Percentiles rank a stretch among this genome's conserved stretches.
Evolutionary conservation across 768 basidiomycete species (phyloP).

Genomic region (Agrocybe pediades): DNA sequence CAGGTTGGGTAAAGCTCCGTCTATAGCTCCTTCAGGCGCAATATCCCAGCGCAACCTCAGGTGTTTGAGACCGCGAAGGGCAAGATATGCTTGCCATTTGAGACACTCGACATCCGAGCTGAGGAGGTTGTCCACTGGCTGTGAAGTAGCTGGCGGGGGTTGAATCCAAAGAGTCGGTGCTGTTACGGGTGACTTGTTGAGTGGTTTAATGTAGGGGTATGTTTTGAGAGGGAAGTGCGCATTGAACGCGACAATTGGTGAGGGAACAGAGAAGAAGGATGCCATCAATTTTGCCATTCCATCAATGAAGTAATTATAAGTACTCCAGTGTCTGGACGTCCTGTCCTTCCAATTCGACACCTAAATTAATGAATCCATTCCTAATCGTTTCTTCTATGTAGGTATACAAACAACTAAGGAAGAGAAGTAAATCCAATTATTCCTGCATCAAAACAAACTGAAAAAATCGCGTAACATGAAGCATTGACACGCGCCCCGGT

Average conservation of each 20-base stretch:
- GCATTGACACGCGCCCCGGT: no score
- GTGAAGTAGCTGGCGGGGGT: slow-evolving; percentile 38
- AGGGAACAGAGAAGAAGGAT: slow-evolving; percentile 25
- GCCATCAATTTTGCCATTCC: slow-evolving; percentile 19
- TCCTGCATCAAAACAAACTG: no score
- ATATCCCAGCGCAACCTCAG: slow-evolving; percentile 71
- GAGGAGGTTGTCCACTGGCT: slow-evolving; percentile 37
- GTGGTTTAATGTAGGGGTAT: slow-evolving; percentile 40
- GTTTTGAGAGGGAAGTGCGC: slow-evolving; percentile 62
- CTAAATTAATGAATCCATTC: no score
- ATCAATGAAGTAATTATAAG: slow-evolving; percentile 17
- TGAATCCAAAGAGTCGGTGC: slow-evolving; percentile 67
- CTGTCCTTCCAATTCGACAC: no score
- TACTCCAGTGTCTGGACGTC: no score
- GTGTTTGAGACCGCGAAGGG: slow-evolving; percentile 57
- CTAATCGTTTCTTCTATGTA: no score
- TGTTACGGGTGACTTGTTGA: slow-evolving; percentile 23
- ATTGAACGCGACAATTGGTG: slow-evolving; percentile 51
- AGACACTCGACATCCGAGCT: slow-evolving; percentile 84
- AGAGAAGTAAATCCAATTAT: no score
- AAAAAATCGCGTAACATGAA: no score
- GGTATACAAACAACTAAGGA: no score
- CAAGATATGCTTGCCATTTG: slow-evolving; percentile 87
- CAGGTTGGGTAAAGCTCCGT: slow-evolving; percentile 69
- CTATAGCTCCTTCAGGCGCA: slow-evolving; percentile 66